phyloP scores from a whole-genome alignment of 2,329 filamentous ascomycete genomes.

The Fusarium compactum region DNA sequence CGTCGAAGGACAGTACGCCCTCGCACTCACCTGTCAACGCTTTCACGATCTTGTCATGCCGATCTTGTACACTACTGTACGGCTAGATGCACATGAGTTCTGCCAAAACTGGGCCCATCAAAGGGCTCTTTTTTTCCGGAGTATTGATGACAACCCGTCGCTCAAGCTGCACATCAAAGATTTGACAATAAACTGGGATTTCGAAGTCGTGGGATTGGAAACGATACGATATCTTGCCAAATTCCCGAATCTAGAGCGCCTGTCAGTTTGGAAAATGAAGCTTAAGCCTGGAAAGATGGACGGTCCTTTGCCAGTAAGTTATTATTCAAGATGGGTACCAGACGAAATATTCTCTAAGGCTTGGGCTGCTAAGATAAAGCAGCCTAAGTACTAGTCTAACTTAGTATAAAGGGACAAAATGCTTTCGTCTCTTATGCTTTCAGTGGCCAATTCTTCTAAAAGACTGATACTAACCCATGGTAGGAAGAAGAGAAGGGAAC shows the following conservation, averaged over 20 bases:
- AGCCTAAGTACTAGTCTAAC: no score
- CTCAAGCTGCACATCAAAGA: not conserved
- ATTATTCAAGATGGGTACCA: not conserved
- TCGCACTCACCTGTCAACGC: not conserved
- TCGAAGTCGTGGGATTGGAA: not conserved
- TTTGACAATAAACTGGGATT: not conserved
- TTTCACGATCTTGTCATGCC: not conserved
- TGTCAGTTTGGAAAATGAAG: not conserved
- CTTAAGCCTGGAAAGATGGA: not conserved
- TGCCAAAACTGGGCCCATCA: not conserved
- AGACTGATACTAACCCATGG: not conserved
- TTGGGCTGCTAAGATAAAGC: fast-evolving
- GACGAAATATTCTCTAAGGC: not conserved
- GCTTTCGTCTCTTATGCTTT: not conserved
- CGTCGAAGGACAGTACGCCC: not conserved
- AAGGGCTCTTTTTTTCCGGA: not conserved
- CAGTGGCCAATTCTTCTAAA: not conserved
- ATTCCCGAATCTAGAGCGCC: not conserved
- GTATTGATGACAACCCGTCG: not conserved
- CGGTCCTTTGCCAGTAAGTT: not conserved
- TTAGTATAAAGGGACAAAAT: no score
- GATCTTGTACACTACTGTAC: not conserved
- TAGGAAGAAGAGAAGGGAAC: not conserved
- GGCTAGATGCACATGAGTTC: not conserved
- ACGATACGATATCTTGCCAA: not conserved